phyloP scores from a whole-genome alignment of 345 rosid species.

The Hypericum androsaemum region DNA sequence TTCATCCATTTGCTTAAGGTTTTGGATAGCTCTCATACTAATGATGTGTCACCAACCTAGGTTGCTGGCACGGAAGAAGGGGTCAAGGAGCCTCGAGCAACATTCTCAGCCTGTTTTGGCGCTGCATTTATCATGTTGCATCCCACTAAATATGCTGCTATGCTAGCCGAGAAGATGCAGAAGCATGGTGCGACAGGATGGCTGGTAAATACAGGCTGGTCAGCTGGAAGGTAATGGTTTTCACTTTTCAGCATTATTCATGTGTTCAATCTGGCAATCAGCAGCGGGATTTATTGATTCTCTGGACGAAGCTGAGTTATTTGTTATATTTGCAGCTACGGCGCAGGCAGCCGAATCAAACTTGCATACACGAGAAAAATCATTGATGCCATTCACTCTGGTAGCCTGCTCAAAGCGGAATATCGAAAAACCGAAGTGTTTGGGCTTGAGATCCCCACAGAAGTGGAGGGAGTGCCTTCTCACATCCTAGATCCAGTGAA shows the following conservation, averaged over 20 bases:
- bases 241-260: no score
- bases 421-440: conserved; percentile 7
- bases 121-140: conserved; percentile 28
- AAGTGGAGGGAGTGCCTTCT: no score
- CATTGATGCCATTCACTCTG: conserved; percentile 24
- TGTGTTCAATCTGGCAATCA: no score
- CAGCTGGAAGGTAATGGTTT: conserved; percentile 19
- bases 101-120: conserved; percentile 28
- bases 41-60: background rate
- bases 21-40: no score
- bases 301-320: background rate
- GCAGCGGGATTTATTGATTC: background rate
- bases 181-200: conserved; percentile 26
- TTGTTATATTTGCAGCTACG: conserved; percentile 3
- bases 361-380: conserved; percentile 23
- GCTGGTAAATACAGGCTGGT: conserved; percentile 29
- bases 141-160: conserved; percentile 29
- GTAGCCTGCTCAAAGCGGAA: conserved; percentile 14
- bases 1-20: no score
- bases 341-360: conserved; percentile 24
- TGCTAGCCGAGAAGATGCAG: conserved; percentile 29
- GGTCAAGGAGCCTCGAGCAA: conserved; percentile 27
- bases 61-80: conserved; percentile 26
- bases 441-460: no score
- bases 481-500: no score